Conservation (phyloP, 192 early-diverging fungal species). For the Funneliformis geosporum region DNA sequence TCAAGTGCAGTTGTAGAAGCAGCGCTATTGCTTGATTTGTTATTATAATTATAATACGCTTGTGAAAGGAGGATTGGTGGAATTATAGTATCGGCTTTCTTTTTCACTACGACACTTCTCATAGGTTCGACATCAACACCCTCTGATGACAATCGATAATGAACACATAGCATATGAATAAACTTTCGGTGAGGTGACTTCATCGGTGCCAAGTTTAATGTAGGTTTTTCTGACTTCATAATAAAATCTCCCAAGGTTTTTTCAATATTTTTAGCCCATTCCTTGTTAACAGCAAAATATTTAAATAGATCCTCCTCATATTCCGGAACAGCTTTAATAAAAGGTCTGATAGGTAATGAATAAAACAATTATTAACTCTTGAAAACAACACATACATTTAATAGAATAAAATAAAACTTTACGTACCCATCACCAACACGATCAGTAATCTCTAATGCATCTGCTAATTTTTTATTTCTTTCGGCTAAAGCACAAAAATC, state of each 20-base stretch:
- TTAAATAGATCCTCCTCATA: slow-evolving; percentile 68
- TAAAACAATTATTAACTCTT: background rate
- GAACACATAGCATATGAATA: slow-evolving; percentile 69
- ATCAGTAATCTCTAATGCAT: slow-evolving; percentile 71
- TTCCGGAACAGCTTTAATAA: slow-evolving; percentile 36
- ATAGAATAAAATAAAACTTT: background rate
- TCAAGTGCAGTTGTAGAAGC: slow-evolving; percentile 25
- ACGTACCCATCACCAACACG: slow-evolving; percentile 26
- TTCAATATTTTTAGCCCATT: slow-evolving; percentile 74
- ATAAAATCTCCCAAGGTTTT: slow-evolving; percentile 55
- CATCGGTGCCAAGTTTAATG: slow-evolving; percentile 69
- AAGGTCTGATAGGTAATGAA: background rate
- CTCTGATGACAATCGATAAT: slow-evolving; percentile 71
- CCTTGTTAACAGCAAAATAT: slow-evolving; percentile 62
- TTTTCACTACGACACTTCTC: slow-evolving; percentile 66
- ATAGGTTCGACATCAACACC: slow-evolving; percentile 80
- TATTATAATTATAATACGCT: slow-evolving; percentile 33
- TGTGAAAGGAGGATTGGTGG: slow-evolving; percentile 43
- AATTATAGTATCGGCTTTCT: slow-evolving; percentile 42
- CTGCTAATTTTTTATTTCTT: slow-evolving; percentile 78
- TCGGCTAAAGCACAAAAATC: slow-evolving; percentile 76
- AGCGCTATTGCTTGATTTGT: background rate
- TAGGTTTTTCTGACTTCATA: slow-evolving; percentile 38
- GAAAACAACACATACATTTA: background rate
- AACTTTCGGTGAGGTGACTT: slow-evolving; percentile 66